phyloP scores from a whole-genome alignment of 345 rosid species.

The Punica granatum region DNA sequence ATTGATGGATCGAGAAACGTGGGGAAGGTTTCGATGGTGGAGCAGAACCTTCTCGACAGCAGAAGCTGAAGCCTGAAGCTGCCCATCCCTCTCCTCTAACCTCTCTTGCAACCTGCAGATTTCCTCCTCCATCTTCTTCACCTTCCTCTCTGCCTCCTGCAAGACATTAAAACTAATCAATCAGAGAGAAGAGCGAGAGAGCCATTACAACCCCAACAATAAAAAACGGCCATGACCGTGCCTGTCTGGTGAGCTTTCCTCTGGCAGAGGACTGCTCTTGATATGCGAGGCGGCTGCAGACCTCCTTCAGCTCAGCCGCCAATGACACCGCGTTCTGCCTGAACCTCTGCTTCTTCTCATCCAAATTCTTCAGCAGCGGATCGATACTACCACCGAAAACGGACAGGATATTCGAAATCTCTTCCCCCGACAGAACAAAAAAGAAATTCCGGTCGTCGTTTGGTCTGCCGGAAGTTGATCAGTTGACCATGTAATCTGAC shows the following conservation, averaged over 20 bases:
- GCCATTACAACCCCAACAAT: constrained; percentile 12
- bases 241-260: constrained; percentile 81
- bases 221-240: constrained; percentile 13
- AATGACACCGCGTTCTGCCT: constrained; percentile 80
- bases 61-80: constrained; percentile 62
- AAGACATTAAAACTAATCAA: too few relatives aligned
- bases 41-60: constrained; percentile 83
- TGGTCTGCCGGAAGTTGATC: too few relatives aligned
- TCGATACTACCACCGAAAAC: too few relatives aligned
- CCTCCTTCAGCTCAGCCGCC: constrained; percentile 84
- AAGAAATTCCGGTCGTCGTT: too few relatives aligned
- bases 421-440: too few relatives aligned
- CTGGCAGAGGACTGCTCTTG: constrained; percentile 62
- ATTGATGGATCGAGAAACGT: constrained; percentile 9
- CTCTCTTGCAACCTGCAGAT: constrained; percentile 38
- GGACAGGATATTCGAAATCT: too few relatives aligned
- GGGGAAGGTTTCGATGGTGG: too few relatives aligned
- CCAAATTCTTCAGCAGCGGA: constrained; percentile 80
- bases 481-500: too few relatives aligned
- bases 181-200: too few relatives aligned
- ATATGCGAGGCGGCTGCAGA: constrained; percentile 61
- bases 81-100: constrained; percentile 55
- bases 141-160: constrained; percentile 84
- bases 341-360: constrained; percentile 90
- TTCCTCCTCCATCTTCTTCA: constrained; percentile 60